Base-by-base conservation (phyloP, 495 filamentous ascomycete species). In the Hyaloscypha bicolor region DNA sequence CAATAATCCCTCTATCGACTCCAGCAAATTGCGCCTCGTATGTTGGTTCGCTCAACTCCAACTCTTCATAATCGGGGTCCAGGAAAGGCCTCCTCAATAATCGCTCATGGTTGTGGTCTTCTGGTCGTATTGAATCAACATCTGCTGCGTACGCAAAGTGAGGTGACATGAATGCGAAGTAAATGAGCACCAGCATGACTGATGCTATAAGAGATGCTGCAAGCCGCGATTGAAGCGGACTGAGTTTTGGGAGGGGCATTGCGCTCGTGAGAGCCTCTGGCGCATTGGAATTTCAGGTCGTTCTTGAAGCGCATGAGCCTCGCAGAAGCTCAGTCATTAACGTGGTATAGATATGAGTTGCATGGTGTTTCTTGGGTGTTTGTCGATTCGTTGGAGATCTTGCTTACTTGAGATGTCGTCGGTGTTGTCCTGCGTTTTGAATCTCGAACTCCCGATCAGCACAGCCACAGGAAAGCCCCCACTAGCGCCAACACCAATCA, bases 151-250 rank as follows among this genome's bases (percentile, higher is more conserved):
- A 81, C 52, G 86, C 89, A 69, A 89, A 81, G 65, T 81, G 81
- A 37, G 80, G 80, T 35, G 80, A 79, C 62, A 83, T 82, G 30
- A 91, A 72, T 39, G 79, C 74, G 64, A 88, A 73, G 71, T 86
- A 87, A 60, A 91, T 69, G 42, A 86, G 58, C 42, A 87, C 65
- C 33, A 90, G 68, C 39, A 88, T 71, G 55, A 84, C 73, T 35
- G 85, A 83, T 51, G 85, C 84, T 73, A 83, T 76, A 66, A 88
- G 69, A 37, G 85, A 89, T 73, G 89, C 88, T 75, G 83, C 86
- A 69, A 93, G 78, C 70, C 87, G 87, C 77, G 86, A 89, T 82
- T 90, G 89, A 67, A 91, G 79, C 67, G 83, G 86, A 73, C 85
- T 86, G 66, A 71, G 69, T 42, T 74, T 74, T 25, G 72, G 72